These are phyloP conservation scores for Cafeteria roenbergensis DNA, from an alignment of 108 stramenopile genomes.

Conservation along the genomic window DNA sequence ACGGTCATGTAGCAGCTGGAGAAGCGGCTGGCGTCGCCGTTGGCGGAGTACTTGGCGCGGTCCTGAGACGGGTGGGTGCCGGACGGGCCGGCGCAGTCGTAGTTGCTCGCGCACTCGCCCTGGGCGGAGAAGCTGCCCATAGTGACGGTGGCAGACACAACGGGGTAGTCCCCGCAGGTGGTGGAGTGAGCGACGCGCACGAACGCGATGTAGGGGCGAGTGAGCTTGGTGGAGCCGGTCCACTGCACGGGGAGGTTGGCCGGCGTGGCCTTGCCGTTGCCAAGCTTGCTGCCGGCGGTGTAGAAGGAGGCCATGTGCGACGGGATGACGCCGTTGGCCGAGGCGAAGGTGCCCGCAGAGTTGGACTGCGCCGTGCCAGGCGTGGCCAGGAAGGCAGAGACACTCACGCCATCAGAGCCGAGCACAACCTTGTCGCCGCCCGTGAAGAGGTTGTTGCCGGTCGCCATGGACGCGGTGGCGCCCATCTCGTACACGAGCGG, in stretches of 20 bases:
- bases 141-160: too few relatives aligned
- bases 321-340: not conserved
- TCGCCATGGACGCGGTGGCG: not conserved
- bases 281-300: not conserved
- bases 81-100: not conserved
- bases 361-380: not conserved
- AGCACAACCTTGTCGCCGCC: not conserved
- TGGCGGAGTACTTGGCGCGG: not conserved
- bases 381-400: not conserved
- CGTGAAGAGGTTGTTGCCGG: not conserved
- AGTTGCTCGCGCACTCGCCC: not conserved
- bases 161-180: not conserved
- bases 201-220: not conserved
- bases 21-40: not conserved
- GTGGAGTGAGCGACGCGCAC: not conserved
- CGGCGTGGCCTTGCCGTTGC: not conserved
- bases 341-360: not conserved
- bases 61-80: not conserved
- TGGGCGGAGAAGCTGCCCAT: too few relatives aligned
- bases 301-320: not conserved
- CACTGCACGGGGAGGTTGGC: not conserved
- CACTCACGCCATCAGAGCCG: not conserved
- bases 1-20: not conserved
- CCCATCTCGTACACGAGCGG: not conserved
- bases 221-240: not conserved